Evolutionary conservation across 371 early-diverging fungal species (phyloP).

Genomic region (Syncephalastrum monosporum): DNA sequence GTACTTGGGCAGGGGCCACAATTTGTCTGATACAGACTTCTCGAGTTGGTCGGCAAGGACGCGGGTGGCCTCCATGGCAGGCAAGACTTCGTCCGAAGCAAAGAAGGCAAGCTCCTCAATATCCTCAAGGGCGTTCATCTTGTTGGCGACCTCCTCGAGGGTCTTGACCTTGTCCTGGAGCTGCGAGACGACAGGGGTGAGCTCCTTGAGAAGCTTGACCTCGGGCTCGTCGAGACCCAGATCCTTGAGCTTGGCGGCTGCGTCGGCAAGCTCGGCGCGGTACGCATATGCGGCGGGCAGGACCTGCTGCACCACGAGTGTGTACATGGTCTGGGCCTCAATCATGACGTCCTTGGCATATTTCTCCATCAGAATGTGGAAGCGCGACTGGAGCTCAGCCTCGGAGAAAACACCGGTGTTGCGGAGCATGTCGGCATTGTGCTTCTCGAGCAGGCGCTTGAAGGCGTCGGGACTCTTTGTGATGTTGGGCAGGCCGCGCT

Average conservation of each 20-base stretch:
- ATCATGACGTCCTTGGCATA: constrained; percentile 94
- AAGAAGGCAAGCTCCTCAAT: constrained; percentile 65
- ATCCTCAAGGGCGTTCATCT: constrained; percentile 56
- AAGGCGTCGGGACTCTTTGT: constrained; percentile 86
- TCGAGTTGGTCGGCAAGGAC: constrained; percentile 78
- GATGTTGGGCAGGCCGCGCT: constrained; percentile 94
- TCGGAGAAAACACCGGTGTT: constrained; percentile 82
- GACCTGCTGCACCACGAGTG: constrained; percentile 80
- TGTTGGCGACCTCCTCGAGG: constrained; percentile 59
- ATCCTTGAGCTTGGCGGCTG: constrained; percentile 66
- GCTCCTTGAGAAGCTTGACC: constrained; percentile 60
- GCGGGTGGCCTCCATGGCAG: constrained; percentile 75
- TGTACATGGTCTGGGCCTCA: constrained; percentile 90
- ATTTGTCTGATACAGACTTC: constrained; percentile 79
- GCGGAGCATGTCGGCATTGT: constrained; percentile 77
- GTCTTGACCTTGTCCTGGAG: constrained; percentile 58
- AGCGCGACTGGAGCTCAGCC: constrained; percentile 88
- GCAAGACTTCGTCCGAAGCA: constrained; percentile 61
- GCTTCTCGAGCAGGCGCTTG: constrained; percentile 66
- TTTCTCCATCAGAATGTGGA: constrained; percentile 92
- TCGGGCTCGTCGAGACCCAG: constrained; percentile 72
- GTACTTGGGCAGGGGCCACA: constrained; percentile 97
- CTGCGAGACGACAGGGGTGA: constrained; percentile 60
- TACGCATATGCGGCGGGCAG: constrained; percentile 88
- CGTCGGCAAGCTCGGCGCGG: constrained; percentile 84